phyloP scores from a whole-genome alignment of 495 filamentous ascomycete genomes.

The Penicillium steckii region DNA sequence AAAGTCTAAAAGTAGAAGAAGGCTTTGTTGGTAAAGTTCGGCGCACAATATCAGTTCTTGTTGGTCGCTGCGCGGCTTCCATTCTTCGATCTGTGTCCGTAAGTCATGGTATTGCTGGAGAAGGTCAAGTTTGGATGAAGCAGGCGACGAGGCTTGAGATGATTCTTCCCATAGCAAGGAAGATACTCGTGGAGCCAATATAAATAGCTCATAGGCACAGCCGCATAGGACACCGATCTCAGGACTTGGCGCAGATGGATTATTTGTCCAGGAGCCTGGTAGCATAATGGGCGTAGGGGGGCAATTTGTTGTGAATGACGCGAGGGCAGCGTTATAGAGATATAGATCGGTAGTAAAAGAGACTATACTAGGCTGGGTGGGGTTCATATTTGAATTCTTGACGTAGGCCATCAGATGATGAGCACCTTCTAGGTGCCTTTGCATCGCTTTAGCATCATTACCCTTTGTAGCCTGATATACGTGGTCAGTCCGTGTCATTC shows the following conservation, averaged over 20 bases:
- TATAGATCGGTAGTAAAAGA: slow-evolving; percentile 13
- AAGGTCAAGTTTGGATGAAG: background rate
- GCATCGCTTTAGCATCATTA: slow-evolving; percentile 16
- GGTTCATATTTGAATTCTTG: background rate
- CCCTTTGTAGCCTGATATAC: slow-evolving; percentile 14
- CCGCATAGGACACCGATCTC: slow-evolving; percentile 13
- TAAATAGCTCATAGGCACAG: slow-evolving; percentile 17
- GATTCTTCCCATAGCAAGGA: slow-evolving; percentile 1
- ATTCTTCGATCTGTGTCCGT: slow-evolving; percentile 3
- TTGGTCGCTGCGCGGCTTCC: slow-evolving; percentile 9
- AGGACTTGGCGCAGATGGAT: background rate
- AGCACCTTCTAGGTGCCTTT: slow-evolving; percentile 15
- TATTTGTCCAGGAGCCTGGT: background rate
- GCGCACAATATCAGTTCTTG: slow-evolving; percentile 12
- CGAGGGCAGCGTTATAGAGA: slow-evolving; percentile 16
- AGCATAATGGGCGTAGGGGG: background rate
- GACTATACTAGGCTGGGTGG: slow-evolving; percentile 8
- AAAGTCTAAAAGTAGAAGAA: slow-evolving; percentile 13
- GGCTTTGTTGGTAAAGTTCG: slow-evolving; percentile 17
- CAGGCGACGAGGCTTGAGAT: background rate
- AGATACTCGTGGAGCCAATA: slow-evolving; percentile 8
- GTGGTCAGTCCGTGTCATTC: slow-evolving; percentile 4
- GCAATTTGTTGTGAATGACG: slow-evolving; percentile 13
- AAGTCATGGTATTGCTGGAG: slow-evolving; percentile 1
- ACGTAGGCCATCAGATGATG: slow-evolving; percentile 19